These are phyloP conservation scores for Cydonia oblonga DNA, from an alignment of 331 rosid species.

Conservation along the genomic window DNA sequence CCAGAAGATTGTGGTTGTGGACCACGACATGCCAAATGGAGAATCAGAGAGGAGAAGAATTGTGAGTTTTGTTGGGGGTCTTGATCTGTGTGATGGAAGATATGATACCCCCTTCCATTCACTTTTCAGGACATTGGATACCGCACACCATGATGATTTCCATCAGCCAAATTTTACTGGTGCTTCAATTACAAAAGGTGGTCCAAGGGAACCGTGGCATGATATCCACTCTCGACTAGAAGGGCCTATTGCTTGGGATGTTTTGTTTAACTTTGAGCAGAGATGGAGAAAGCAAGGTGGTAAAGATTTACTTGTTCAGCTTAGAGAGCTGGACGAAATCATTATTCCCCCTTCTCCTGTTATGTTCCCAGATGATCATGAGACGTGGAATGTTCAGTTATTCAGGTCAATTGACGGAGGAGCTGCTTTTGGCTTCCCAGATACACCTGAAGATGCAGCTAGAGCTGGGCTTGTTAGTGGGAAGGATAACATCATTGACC, in stretches of 20 bases:
- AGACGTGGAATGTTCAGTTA: conserved; percentile 89
- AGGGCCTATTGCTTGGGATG: conserved; percentile 99
- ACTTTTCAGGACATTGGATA: conserved; percentile 78
- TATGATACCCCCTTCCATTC: conserved; percentile 86
- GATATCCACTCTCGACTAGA: conserved; percentile 90
- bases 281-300: conserved; percentile 98
- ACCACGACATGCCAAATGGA: conserved; percentile 44
- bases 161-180: conserved; percentile 87
- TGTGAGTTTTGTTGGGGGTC: conserved; percentile 88
- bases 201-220: conserved; percentile 99
- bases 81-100: conserved; percentile 93
- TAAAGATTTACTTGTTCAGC: conserved; percentile 53
- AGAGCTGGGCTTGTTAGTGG: conserved; percentile 84
- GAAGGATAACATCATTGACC: conserved; percentile 83
- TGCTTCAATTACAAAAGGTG: conserved; percentile 69
- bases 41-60: conserved; percentile 58
- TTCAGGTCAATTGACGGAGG: conserved; percentile 96
- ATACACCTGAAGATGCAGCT: conserved; percentile 82
- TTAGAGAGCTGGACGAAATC: conserved; percentile 62
- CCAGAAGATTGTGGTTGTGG: conserved; percentile 93
- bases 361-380: conserved; percentile 63
- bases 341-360: conserved; percentile 86
- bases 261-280: conserved; percentile 81
- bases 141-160: conserved; percentile 84
- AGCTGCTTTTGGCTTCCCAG: conserved; percentile 93